A percentile compares a stretch with the other conserved stretches of the same genome.
These are phyloP conservation scores for Pyrenochaeta sp. DNA, from an alignment of 2,329 filamentous ascomycete species.

Conservation along the genomic window DNA sequence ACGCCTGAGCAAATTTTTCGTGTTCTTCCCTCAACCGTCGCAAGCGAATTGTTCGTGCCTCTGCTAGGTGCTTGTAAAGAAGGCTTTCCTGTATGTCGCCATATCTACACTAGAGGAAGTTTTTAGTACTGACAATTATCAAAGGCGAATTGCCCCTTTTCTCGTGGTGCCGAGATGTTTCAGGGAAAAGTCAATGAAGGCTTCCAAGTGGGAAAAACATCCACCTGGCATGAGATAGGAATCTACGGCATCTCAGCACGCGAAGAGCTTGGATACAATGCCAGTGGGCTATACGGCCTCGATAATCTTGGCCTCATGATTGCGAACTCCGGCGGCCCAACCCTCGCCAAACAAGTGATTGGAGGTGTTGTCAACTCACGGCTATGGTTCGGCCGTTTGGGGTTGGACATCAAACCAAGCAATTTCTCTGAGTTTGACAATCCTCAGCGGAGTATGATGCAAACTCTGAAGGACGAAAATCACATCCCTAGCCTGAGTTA, in stretches of 20 bases:
- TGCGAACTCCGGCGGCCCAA: constrained; percentile 31
- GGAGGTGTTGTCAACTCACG: constrained; percentile 16
- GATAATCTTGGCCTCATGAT: constrained; percentile 32
- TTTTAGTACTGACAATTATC: too few relatives aligned
- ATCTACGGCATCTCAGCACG: constrained; percentile 15
- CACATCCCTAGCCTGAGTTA: constrained; percentile 24
- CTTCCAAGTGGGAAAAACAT: constrained; percentile 15
- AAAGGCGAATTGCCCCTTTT: constrained; percentile 11
- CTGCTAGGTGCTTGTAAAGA: constrained; percentile 13
- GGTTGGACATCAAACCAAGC: constrained; percentile 54
- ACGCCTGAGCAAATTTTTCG: constrained; percentile 37
- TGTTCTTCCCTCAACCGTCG: constrained; percentile 31
- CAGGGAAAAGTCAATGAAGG: constrained; percentile 16
- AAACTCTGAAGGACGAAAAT: constrained; percentile 14
- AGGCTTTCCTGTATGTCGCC: constrained; percentile 1
- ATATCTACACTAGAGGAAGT: not conserved
- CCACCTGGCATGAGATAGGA: constrained; percentile 25
- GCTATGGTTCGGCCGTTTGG: constrained; percentile 38
- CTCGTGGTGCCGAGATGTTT: constrained; percentile 19
- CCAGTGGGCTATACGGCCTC: constrained; percentile 23
- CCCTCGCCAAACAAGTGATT: constrained; percentile 15
- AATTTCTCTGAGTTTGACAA: constrained; percentile 56
- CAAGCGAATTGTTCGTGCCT: constrained; percentile 18
- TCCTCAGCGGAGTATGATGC: constrained; percentile 19
- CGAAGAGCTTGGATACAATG: constrained; percentile 19